phyloP scores from a whole-genome alignment of 306 rosid genomes.

The Citrullus amarus region DNA sequence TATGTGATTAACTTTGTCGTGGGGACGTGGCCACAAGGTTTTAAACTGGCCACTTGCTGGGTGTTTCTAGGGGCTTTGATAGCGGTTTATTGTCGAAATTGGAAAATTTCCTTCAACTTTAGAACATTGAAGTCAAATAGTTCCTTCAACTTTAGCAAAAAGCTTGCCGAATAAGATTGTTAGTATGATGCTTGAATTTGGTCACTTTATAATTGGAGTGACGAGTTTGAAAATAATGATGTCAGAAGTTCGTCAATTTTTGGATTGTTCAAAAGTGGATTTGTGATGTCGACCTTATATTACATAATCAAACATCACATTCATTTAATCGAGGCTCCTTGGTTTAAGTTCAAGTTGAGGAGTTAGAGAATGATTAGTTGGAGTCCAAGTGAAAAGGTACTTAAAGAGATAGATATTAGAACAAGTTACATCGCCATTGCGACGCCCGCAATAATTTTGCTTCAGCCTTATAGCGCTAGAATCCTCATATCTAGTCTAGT shows the following conservation, averaged over 20 bases:
- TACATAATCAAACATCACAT: background rate
- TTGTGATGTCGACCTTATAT: background rate
- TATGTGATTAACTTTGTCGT: constrained; percentile 35
- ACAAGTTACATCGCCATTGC: background rate
- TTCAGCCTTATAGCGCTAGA: background rate
- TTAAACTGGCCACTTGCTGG: background rate
- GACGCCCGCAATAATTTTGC: background rate
- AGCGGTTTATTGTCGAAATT: background rate
- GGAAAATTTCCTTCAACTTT: background rate
- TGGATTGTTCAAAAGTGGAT: background rate
- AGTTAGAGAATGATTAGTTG: background rate
- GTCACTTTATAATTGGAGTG: no score
- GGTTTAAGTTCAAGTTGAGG: background rate
- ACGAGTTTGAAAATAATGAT: background rate
- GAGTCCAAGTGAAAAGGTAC: background rate
- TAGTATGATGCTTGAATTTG: background rate
- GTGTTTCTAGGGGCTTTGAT: background rate
- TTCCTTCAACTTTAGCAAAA: background rate
- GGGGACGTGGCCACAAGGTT: constrained; percentile 21
- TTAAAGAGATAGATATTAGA: background rate
- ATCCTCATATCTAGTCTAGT: no score
- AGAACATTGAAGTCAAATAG: background rate
- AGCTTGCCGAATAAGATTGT: background rate
- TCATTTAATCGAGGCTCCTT: no score
- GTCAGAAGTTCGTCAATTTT: background rate